A percentile compares a stretch with the other conserved stretches of the same genome.
Evolutionary conservation across 2,329 filamentous ascomycete genomes (phyloP).

Genomic region (Whalleya microplaca): DNA sequence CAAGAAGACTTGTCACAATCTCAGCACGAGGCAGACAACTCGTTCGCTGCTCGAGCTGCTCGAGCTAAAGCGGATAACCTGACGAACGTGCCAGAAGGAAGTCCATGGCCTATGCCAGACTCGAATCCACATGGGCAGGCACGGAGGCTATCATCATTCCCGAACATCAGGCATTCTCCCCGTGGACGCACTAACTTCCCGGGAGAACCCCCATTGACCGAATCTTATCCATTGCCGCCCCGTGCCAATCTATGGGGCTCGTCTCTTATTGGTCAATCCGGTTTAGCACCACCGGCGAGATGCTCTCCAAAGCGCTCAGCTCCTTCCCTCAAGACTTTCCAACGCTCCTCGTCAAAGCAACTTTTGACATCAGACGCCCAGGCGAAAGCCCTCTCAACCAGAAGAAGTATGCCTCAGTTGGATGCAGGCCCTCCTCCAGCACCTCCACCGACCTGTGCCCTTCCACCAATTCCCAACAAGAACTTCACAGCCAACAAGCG

Average conservation of each 20-base stretch:
- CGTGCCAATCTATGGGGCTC: slow-evolving; percentile 16
- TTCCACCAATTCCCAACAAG: slow-evolving; percentile 55
- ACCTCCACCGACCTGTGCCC: slow-evolving; percentile 58
- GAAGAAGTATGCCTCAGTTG: slow-evolving; percentile 57
- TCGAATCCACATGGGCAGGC: slow-evolving; percentile 19
- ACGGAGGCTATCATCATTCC: slow-evolving; percentile 18
- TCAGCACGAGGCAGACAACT: slow-evolving; percentile 5
- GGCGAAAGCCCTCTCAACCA: slow-evolving; percentile 33
- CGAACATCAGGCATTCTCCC: slow-evolving; percentile 11
- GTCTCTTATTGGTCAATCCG: slow-evolving; percentile 13
- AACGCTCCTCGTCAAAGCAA: slow-evolving; percentile 10
- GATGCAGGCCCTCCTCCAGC: slow-evolving; percentile 55
- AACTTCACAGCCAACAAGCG: slow-evolving; percentile 9
- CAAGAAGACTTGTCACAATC: slow-evolving; percentile 1
- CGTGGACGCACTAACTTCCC: slow-evolving; percentile 22
- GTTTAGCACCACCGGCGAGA: slow-evolving; percentile 11
- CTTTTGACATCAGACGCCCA: slow-evolving; percentile 14
- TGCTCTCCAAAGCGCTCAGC: slow-evolving; percentile 32
- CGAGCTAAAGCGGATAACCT: neutral
- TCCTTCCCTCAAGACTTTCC: slow-evolving; percentile 22
- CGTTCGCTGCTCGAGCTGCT: slow-evolving; percentile 2
- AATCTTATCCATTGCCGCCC: slow-evolving; percentile 17
- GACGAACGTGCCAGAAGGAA: slow-evolving; percentile 10
- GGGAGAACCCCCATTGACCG: slow-evolving; percentile 15
- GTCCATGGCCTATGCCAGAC: slow-evolving; percentile 29